Evolutionary conservation across 768 basidiomycete genomes (phyloP).

Genomic region (Sporobolomyces phaffii): DNA sequence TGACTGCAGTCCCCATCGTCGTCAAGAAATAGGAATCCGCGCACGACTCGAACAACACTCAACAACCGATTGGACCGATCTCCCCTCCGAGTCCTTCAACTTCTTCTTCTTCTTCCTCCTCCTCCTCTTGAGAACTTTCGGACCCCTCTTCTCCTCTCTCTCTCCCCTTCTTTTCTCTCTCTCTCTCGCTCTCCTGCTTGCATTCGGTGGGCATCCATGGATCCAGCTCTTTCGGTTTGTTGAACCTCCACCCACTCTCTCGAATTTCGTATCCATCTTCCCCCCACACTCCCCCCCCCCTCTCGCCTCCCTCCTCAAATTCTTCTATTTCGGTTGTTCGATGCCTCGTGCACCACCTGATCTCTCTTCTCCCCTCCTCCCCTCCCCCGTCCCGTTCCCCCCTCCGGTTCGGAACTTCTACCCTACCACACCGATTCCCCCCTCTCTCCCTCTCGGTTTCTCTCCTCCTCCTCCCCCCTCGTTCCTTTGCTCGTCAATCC

Average conservation of each 20-base stretch:
- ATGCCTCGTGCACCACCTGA: background rate
- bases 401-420: background rate
- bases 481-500: background rate
- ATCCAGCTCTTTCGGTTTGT: no score
- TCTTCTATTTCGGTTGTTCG: no score
- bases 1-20: slow-evolving; percentile 39
- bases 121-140: background rate
- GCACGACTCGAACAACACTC: slow-evolving; percentile 37
- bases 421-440: background rate
- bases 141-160: background rate
- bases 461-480: background rate
- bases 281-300: background rate
- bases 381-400: background rate
- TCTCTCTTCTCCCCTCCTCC: background rate
- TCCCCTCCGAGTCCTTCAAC: background rate
- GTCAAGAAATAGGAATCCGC: slow-evolving; percentile 38
- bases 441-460: background rate
- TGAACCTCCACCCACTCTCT: no score
- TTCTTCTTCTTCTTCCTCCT: background rate
- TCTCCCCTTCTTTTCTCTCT: no score
- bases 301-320: no score
- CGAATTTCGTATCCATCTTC: no score
- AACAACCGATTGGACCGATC: slow-evolving; percentile 23
- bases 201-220: no score
- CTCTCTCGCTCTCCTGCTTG: no score